Evolutionary conservation across 2,329 filamentous ascomycete genomes (phyloP), one percentile per base, ranked within the genome.

Genomic region (Colletotrichum abscissum): DNA sequence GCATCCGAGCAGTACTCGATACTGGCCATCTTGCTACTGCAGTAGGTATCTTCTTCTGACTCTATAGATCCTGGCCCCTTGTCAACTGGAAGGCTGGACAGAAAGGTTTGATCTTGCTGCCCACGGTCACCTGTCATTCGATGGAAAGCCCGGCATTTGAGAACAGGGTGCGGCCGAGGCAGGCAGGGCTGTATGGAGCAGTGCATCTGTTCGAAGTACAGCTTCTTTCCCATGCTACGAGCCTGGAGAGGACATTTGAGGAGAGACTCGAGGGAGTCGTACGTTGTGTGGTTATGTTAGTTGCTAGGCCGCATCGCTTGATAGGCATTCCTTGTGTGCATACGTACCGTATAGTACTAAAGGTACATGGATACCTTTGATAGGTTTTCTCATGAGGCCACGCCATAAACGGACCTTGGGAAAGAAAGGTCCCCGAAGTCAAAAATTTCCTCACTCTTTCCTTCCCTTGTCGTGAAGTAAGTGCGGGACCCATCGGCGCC

Each of bases 101-200:
- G 19, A 49, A 26, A 33, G 14, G 19, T n/a, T 26, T 38, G 30
- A 24, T 64, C 12, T 33, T 30, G 62, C 19, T 33, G 49, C 30
- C 62, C 54, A 33, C 46, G 46, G 60, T 63, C 28, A 57, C 35
- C 59, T 59, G 49, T 62, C 57, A 63, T 63, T 72, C 63, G 38
- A 69, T 69, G 54, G 57, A 60, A 64, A n/a, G 60, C 5, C 33
- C 69, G 59, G 66, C 42, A 69, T 64, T 69, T 63, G 65, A 22
- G 42, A 58, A 38, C 58, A 63, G 59, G 67, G 59, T 67, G 49
- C 66, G 65, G 64, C n/a, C 67, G 67, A 49, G 58, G 35, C 38
- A 33, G 59, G 26, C 58, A 49, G 42, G 30, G 57, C 26, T 33
- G 3, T 58, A 5, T 5, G 33, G 33, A 35, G 33, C 33, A 11